phyloP scores from a whole-genome alignment of 169 alveolate genomes.

The Cryptosporidium viatorum region DNA sequence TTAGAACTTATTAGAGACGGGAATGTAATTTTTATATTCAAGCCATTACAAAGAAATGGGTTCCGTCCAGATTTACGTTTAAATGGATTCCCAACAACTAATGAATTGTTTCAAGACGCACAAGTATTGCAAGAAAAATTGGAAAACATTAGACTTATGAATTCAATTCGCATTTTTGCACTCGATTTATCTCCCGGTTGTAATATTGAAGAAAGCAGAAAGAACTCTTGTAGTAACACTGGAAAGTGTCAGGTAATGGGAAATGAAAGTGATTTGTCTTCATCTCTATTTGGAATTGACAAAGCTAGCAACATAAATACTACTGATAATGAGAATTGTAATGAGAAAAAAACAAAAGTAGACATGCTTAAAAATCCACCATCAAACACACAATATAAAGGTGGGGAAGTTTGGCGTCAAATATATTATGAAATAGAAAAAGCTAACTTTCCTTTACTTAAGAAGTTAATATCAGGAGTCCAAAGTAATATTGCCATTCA shows the following conservation, averaged over 20 bases:
- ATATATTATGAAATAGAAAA: slow-evolving; percentile 37
- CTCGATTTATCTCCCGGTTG: slow-evolving; percentile 47
- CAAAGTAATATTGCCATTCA: slow-evolving; percentile 72
- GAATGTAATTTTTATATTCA: slow-evolving; percentile 1
- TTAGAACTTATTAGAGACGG: slow-evolving; percentile 31
- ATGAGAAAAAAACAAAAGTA: slow-evolving; percentile 21
- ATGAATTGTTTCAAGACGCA: slow-evolving; percentile 66
- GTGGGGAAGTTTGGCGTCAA: slow-evolving; percentile 51
- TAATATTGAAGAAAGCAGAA: background rate
- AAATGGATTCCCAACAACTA: slow-evolving; percentile 29
- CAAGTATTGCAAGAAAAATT: slow-evolving; percentile 5
- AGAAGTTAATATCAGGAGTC: slow-evolving; percentile 39
- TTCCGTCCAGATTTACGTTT: slow-evolving; percentile 31
- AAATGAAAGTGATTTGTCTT: slow-evolving; percentile 59
- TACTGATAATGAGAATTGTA: background rate
- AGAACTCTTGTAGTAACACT: slow-evolving; percentile 10
- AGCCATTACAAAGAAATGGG: slow-evolving; percentile 31
- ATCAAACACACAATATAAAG: slow-evolving; percentile 52
- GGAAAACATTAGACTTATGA: slow-evolving; percentile 26
- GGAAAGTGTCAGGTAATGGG: slow-evolving; percentile 64
- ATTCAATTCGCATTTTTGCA: slow-evolving; percentile 31
- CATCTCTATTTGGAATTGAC: slow-evolving; percentile 65
- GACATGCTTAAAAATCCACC: slow-evolving; percentile 73
- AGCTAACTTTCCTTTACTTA: slow-evolving; percentile 18
- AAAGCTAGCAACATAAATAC: background rate